Evolutionary conservation across 805 yeast species (phyloP), one percentile per base, ranked within the genome.

Genomic region (Saccharomycopsis vini): DNA sequence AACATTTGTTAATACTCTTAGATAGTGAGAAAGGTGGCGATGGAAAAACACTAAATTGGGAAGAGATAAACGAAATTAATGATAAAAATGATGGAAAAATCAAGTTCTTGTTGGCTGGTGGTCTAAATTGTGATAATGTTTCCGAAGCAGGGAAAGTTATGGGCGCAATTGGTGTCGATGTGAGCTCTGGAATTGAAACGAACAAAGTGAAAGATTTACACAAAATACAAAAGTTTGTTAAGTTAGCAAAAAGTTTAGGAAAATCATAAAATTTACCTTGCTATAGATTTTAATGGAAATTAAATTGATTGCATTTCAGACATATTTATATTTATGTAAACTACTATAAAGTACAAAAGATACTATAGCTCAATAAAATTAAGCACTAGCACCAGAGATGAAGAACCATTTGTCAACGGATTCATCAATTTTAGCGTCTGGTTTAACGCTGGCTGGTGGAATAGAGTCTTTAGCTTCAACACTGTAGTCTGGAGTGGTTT

Each of bases 321-420:
- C 29, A 24, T n/a, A 24, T 24, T 24, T 24, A 24, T 7, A 24
- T 24, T 24, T 24, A 24, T 7, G 12, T 24, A 7, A 24, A 24
- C 12, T 24, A 24, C 29, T 30, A 30, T 13, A 30, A 10, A 30
- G 33, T 30, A 10, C n/a, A 30, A n/a, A n/a, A n/a, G n/a, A n/a
- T n/a, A n/a, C n/a, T n/a, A n/a, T n/a, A 24, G 10, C 28, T 24
- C 28, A 30, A 30, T 30, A 10, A 7, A 30, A 30, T 56, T 53
- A 69, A 57, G 71, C 70, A 52, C 77, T 70, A 51, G 83, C 79
- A 69, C 90, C 92, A 49, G 90, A 86, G 62, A 90, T 90, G 79
- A 79, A 90, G 77, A 92, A 90, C 98, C 98, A 90, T 72, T 90
- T 90, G 77, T 90, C 97, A 63, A 90, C 71, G 45, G 96, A 86